Percentiles rank a stretch among this genome's conserved stretches.
Evolutionary conservation across 1,284 basidiomycete species (phyloP).

Genomic region (Termitomyces sp.): DNA sequence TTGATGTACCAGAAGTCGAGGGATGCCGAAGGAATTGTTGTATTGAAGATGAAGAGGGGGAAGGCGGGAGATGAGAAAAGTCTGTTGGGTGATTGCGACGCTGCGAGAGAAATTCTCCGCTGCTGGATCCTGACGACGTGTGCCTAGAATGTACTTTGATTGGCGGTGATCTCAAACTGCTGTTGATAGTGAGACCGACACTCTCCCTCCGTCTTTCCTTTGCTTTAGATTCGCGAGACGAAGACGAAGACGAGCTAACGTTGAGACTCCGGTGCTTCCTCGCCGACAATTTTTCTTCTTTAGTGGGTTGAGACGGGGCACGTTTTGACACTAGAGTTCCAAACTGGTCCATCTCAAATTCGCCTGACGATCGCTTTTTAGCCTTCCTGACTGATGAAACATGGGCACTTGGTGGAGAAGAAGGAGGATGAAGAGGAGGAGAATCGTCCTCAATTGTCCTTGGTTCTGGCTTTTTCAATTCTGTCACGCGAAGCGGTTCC

Average conservation of each 20-base stretch:
- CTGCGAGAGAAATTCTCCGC: slow-evolving; percentile 43
- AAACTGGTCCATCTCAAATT: slow-evolving; percentile 73
- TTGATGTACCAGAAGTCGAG: slow-evolving; percentile 37
- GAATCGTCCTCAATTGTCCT: slow-evolving; percentile 12
- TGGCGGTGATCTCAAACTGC: slow-evolving; percentile 31
- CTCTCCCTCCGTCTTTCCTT: slow-evolving; percentile 68
- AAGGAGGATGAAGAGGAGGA: slow-evolving; percentile 37
- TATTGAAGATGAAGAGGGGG: slow-evolving; percentile 80
- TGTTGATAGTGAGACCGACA: slow-evolving; percentile 41
- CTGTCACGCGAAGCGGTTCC: neutral
- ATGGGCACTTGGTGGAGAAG: slow-evolving; percentile 62
- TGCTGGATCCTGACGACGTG: slow-evolving; percentile 57
- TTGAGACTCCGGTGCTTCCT: slow-evolving; percentile 74
- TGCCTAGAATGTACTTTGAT: slow-evolving; percentile 52
- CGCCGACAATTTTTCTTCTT: slow-evolving; percentile 48
- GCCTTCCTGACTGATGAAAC: slow-evolving; percentile 47
- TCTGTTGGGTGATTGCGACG: slow-evolving; percentile 67
- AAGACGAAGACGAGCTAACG: slow-evolving; percentile 35
- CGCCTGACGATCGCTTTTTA: slow-evolving; percentile 75
- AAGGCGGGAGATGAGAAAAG: slow-evolving; percentile 85
- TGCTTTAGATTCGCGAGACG: slow-evolving; percentile 40
- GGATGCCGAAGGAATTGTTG: slow-evolving; percentile 73
- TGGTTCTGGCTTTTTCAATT: slow-evolving; percentile 1
- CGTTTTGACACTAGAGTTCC: slow-evolving; percentile 55
- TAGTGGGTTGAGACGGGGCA: slow-evolving; percentile 26